Evolutionary conservation across 352 stramenopile genomes (phyloP), one percentile per base, ranked within the genome.

Genomic region (Pilasporangium apinafurcum): DNA sequence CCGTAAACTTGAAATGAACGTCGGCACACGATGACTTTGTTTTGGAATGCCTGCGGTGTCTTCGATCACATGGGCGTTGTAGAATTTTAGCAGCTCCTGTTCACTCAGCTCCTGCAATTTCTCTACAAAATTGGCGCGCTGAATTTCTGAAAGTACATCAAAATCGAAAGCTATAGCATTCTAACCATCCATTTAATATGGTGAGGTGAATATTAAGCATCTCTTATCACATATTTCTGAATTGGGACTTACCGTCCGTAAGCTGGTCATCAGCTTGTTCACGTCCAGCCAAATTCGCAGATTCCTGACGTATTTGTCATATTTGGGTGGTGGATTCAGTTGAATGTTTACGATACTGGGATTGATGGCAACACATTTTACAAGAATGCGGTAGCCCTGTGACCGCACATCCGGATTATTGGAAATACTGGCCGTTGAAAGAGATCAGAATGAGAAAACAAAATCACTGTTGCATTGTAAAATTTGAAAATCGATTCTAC

Each of bases 71-170:
- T 62, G 53, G 37, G 67, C 56, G 13, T 56, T 43, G n/a, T 62
- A 61, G 0, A 90, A 45, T 37, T 56, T 36, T 14, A 59, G 42
- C 0, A 89, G 59, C 30, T 89, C 72, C 4, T 8, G 46, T 30
- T 86, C 74, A 22, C 66, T 86, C 37, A 84, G 56, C 35, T 64
- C 57, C 24, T 69, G 41, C 20, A 86, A 42, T 47, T 90, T 90
- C 20, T 81, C 51, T 21, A 90, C 61, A 38, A 87, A 82, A 24
- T 86, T 86, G 13, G 69, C 80, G 10, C 74, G 68, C 21, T 78
- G 51, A 0, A 44, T 44, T 10, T 78, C 62, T 4, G 65, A 72
- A 1, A 86, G 52, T 7, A 47, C 39, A 1, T 56, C 56, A 34
- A 77, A 76, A 14, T 63, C 56, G 33, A 56, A 59, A 16, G 29